phyloP scores from a whole-genome alignment of 257 asterid species.

The Ehretia macrophylla region DNA sequence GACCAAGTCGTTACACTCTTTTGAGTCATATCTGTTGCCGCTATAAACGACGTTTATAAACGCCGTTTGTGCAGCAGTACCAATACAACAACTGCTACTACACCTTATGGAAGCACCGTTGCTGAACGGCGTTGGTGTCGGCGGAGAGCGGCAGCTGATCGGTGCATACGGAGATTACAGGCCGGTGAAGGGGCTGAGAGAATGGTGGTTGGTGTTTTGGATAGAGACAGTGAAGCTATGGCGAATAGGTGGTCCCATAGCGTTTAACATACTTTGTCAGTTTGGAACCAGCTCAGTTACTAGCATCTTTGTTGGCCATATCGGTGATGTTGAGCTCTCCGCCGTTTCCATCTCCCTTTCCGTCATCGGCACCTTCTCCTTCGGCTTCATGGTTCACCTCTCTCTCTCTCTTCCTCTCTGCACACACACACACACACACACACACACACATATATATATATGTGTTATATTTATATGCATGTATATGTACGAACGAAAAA shows the following conservation, averaged over 20 bases:
- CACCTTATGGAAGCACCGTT: constrained; percentile 53
- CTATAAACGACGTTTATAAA: no score
- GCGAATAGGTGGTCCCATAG: constrained; percentile 69
- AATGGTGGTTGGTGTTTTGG: constrained; percentile 47
- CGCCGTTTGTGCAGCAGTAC: no score
- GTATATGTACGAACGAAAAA: neutral
- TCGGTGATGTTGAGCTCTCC: constrained; percentile 64
- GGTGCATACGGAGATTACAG: constrained; percentile 60
- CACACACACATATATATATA: no score
- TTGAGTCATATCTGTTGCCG: neutral
- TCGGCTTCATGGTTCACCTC: constrained; percentile 68
- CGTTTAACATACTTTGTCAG: constrained; percentile 64
- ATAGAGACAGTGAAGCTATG: constrained; percentile 58
- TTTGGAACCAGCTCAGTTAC: constrained; percentile 43
- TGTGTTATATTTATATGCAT: no score
- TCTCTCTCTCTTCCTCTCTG: neutral
- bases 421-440: no score
- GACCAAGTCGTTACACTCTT: neutral
- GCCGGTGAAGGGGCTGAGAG: constrained; percentile 34
- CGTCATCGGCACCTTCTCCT: constrained; percentile 54
- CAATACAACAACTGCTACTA: no score
- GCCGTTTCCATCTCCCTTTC: constrained; percentile 66
- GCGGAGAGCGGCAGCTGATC: constrained; percentile 18
- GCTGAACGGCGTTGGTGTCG: constrained; percentile 20
- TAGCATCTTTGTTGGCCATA: constrained; percentile 66